phyloP scores from a whole-genome alignment of 2,329 filamentous ascomycete genomes.

The Colletotrichum orbiculare region DNA sequence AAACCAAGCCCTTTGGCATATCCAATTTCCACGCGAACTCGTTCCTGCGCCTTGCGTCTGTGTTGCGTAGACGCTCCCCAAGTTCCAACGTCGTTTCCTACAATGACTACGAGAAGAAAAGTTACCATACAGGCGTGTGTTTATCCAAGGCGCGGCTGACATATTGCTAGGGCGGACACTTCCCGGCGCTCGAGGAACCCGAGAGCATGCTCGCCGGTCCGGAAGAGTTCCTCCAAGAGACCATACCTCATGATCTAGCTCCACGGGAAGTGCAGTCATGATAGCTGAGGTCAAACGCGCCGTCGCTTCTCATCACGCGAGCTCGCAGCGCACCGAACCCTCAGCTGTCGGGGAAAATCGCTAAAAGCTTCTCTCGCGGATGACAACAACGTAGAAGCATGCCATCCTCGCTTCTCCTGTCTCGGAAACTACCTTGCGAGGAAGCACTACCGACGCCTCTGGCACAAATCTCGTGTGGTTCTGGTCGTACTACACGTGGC shows the following conservation, averaged over 20 bases:
- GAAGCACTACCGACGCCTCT: not conserved
- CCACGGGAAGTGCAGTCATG: no score
- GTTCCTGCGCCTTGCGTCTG: not conserved
- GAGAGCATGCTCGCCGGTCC: conserved; percentile 1
- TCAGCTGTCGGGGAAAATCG: not conserved
- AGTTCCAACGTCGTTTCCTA: conserved; percentile 9
- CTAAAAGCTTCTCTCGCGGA: not conserved
- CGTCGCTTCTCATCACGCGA: no score
- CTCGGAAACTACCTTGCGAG: not conserved
- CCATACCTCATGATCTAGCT: not conserved
- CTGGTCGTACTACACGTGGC: not conserved
- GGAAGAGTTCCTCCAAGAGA: not conserved
- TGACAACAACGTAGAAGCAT: not conserved
- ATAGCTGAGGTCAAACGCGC: no score
- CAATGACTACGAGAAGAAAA: conserved; percentile 4
- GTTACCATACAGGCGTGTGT: not conserved
- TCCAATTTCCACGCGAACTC: conserved; percentile 1
- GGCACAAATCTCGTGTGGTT: not conserved
- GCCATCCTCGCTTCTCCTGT: not conserved
- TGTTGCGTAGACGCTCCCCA: not conserved
- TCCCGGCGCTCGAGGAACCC: not conserved
- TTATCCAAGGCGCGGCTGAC: not conserved
- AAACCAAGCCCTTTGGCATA: not conserved
- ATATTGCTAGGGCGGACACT: not conserved
- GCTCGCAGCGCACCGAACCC: no score